phyloP scores from a whole-genome alignment of 2,329 filamentous ascomycete genomes.

The Cladophialophora yegresii region DNA sequence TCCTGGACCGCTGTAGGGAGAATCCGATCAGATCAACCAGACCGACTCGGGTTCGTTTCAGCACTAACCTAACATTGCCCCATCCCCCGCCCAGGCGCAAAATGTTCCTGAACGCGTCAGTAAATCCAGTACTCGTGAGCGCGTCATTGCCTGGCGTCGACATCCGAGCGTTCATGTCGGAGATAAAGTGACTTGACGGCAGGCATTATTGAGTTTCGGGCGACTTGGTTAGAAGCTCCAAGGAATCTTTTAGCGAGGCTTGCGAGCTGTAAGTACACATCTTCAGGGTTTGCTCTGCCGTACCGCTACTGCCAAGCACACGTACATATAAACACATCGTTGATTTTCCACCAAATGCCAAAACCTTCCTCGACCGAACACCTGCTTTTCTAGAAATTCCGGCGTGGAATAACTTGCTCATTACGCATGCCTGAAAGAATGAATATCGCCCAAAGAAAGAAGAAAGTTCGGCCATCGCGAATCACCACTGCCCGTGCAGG shows the following conservation, averaged over 20 bases:
- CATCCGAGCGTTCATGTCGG: conserved; percentile 17
- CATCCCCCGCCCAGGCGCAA: conserved; percentile 28
- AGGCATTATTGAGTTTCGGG: background rate
- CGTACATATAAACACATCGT: too few species aligned
- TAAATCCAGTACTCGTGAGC: conserved; percentile 10
- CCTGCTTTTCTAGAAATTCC: background rate
- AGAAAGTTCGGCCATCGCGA: background rate
- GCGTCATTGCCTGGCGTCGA: conserved; percentile 24
- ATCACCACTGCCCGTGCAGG: too few species aligned
- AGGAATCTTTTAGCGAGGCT: background rate
- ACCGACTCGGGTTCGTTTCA: background rate
- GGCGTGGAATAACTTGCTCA: background rate
- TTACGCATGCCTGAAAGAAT: too few species aligned
- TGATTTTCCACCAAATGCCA: background rate
- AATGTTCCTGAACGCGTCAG: conserved; percentile 22
- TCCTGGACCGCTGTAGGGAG: conserved; percentile 26
- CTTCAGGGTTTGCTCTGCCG: background rate
- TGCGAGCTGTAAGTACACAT: background rate
- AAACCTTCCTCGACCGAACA: background rate
- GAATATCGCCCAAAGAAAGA: too few species aligned
- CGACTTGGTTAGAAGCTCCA: background rate
- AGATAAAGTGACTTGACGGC: background rate
- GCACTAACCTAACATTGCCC: conserved; percentile 32
- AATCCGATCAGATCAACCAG: background rate
- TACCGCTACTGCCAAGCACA: background rate